Evolutionary conservation across 768 basidiomycete species (phyloP), one percentile per base, ranked within the genome.

Genomic region (Psilocybe cubensis): DNA sequence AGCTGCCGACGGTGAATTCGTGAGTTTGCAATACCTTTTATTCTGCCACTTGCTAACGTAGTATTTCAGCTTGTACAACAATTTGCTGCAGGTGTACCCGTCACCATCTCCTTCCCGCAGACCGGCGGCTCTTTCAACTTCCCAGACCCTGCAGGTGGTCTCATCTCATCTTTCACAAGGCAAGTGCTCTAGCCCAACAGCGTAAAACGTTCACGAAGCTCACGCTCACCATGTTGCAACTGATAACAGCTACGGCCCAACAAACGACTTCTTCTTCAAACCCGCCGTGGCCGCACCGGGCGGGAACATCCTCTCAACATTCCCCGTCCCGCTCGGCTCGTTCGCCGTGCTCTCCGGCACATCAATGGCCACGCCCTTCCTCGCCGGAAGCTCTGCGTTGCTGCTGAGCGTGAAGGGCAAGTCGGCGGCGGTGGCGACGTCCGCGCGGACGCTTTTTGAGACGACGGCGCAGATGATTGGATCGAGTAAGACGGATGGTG

Each of bases 221-320:
- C 11, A 35, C 38, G 25, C 9, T 20, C 61, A 25, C 25, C 33
- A 44, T 45, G 35, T 18, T 29, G 25, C 7, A 35, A n/a, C n/a
- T 23, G 44, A 21, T 21, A 35, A n/a, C 31, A 76, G 78, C 47
- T 85, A 81, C 55, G 87, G 87, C 1, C 86, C 86, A 1, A 77
- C 83, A 3, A 81, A 85, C 64, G 85, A 88, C 63, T 74, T 85
- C 59, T 79, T 72, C 72, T 79, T 81, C 73, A 80, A 81, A 53
- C 79, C 81, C 7, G 74, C 79, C 1, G 61, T 83, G 40, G 70
- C 81, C 17, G 79, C 81, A 3, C 80, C 81, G 1, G 82, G 82
- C 21, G 79, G 79, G 7, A 76, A 77, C 64, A 80, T 82, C 44
- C 67, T 81, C 17, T 80, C 79, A 0, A 81, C 80, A 11, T 68